A percentile compares a stretch with the other conserved stretches of the same genome.
Conservation (phyloP, 75 land plant species). For the Pinus taeda region DNA sequence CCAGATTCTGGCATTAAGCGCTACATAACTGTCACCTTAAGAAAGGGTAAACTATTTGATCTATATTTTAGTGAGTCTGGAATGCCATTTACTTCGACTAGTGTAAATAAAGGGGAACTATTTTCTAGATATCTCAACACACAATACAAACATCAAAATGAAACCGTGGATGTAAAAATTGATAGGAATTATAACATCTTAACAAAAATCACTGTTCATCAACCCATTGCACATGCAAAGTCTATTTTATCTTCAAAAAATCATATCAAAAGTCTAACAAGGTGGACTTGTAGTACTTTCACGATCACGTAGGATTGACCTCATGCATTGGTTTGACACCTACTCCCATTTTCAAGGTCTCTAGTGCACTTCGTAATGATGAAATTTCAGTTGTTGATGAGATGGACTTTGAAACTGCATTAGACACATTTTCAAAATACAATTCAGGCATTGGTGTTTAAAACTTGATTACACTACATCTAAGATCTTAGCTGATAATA, state of each 20-base stretch:
- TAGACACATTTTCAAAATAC: slow-evolving; percentile 69
- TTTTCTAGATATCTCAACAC: slow-evolving; percentile 70
- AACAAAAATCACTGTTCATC: slow-evolving; percentile 54
- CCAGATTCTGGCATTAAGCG: no score
- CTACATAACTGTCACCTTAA: no score
- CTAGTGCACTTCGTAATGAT: slow-evolving; percentile 65
- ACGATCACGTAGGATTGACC: slow-evolving; percentile 61
- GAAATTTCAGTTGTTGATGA: slow-evolving; percentile 74
- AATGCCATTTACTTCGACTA: slow-evolving; percentile 73
- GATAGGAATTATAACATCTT: slow-evolving; percentile 82
- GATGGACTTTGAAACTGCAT: slow-evolving; percentile 69
- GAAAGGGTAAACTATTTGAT: no score
- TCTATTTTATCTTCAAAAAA: slow-evolving; percentile 55
- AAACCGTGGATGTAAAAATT: slow-evolving; percentile 73
- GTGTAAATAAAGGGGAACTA: slow-evolving; percentile 78
- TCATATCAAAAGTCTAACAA: slow-evolving; percentile 87
- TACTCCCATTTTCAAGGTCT: slow-evolving; percentile 57
- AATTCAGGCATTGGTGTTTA: slow-evolving; percentile 74
- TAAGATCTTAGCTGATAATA: slow-evolving; percentile 56
- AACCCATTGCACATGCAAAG: slow-evolving; percentile 45
- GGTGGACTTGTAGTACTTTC: slow-evolving; percentile 85
- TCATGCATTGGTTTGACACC: slow-evolving; percentile 56
- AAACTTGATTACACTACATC: slow-evolving; percentile 45
- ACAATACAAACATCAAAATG: slow-evolving; percentile 60
- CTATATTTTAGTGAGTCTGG: no score